Percentiles rank a stretch among this genome's conserved stretches.
Evolutionary conservation across 495 filamentous ascomycete genomes (phyloP).

Genomic region (Amniculicola lignicola): DNA sequence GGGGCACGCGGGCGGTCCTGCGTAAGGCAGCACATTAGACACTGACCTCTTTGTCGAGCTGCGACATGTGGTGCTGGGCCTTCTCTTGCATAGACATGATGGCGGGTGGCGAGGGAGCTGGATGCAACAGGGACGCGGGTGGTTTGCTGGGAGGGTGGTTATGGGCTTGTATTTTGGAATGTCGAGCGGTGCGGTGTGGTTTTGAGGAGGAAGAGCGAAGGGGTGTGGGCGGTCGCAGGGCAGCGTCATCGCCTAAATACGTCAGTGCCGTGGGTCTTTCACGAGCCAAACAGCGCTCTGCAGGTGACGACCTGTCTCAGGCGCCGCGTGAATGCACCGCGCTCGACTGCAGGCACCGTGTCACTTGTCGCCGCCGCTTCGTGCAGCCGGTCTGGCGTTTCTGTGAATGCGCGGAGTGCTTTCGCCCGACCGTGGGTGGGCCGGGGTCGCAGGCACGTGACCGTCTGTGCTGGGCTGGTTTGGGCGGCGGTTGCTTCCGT

Average conservation of each 20-base stretch:
- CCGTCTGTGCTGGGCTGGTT: too few relatives aligned
- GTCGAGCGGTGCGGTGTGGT: slow-evolving; percentile 7
- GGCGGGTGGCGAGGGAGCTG: not conserved
- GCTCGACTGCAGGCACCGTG: not conserved
- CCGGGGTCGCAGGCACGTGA: too few relatives aligned
- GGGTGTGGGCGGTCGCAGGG: not conserved
- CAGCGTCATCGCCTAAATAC: slow-evolving; percentile 31
- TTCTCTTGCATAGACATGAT: slow-evolving; percentile 85
- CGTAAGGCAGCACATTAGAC: not conserved
- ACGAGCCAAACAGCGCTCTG: slow-evolving; percentile 16
- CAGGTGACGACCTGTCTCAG: not conserved
- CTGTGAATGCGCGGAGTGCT: too few relatives aligned
- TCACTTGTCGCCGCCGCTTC: too few relatives aligned
- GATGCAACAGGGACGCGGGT: not conserved
- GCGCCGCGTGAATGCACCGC: not conserved
- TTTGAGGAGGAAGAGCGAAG: slow-evolving; percentile 15
- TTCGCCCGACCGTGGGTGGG: too few relatives aligned
- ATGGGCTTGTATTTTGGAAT: slow-evolving; percentile 2
- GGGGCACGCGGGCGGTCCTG: not conserved
- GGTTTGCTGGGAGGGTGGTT: not conserved
- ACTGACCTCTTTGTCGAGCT: slow-evolving; percentile 96
- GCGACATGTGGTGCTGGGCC: slow-evolving; percentile 79
- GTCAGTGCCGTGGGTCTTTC: slow-evolving; percentile 25
- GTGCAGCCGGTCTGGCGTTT: too few relatives aligned
- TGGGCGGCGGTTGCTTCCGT: slow-evolving; percentile 9